Conservation (phyloP, 768 basidiomycete genomes). For the Phanerodontia chrysosporium region DNA sequence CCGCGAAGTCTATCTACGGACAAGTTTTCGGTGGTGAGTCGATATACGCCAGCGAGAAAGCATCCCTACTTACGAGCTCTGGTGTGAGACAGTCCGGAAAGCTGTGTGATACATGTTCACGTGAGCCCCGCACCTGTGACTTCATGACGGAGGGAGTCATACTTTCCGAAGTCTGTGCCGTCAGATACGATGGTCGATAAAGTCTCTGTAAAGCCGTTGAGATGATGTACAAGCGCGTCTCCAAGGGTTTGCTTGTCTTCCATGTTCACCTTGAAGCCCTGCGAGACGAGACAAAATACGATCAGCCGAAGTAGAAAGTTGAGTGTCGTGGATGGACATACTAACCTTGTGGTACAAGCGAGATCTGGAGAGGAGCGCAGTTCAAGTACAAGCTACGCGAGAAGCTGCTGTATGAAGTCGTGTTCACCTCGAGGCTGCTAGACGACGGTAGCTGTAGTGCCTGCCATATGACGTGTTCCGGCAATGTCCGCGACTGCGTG, state of each 20-base stretch:
- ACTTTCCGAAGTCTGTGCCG: conserved; percentile 8
- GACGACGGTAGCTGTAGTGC: background rate
- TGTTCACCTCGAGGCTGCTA: background rate
- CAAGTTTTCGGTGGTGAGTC: background rate
- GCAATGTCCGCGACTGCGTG: background rate
- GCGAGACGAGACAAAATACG: no score
- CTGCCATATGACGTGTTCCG: background rate
- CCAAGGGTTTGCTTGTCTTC: background rate
- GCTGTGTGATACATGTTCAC: background rate
- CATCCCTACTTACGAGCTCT: background rate
- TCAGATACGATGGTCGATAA: conserved; percentile 3
- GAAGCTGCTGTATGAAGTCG: background rate
- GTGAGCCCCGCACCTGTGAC: no score
- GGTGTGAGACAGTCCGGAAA: background rate
- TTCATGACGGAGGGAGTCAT: background rate
- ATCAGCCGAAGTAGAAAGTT: no score
- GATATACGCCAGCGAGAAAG: no score
- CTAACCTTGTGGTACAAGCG: background rate
- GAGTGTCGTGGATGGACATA: background rate
- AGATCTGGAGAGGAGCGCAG: background rate
- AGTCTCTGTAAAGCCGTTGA: background rate
- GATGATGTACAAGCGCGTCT: background rate
- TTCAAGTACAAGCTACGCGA: background rate
- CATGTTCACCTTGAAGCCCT: no score
- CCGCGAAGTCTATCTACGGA: background rate